Evolutionary conservation across 495 filamentous ascomycete genomes (phyloP), one percentile per base, ranked within the genome.

Genomic region (Cercophora scortea): DNA sequence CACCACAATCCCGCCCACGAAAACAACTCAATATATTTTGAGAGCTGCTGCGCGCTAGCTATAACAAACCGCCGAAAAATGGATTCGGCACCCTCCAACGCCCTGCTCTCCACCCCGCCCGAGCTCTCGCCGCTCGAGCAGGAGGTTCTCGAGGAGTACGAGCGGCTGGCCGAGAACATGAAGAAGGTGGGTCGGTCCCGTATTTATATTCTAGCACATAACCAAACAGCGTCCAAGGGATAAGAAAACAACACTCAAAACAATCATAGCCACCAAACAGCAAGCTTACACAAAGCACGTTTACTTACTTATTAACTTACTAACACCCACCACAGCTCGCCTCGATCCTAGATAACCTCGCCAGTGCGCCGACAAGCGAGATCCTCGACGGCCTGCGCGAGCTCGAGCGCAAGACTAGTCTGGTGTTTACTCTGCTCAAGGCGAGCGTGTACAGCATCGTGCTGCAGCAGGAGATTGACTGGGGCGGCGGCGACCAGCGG

Each of bases 361-460:
- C 84, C 49, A 74, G 72, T 42, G 73, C 72, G 32, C 87, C 88
- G 0, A 82, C 84, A 0, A 71, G 79, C n/a, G 81, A 84, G 59
- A 84, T 90, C 45, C 73, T 90, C 34, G 92, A 98, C 65, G 83
- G 85, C n/a, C 71, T 98, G 54, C 74, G 93, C 44, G 80, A 88
- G 35, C 77, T 98, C 47, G 93, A 98, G 73, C 78, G 93, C 57
- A 96, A 97, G 78, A 96, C 90, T 19, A 88, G 87, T 43, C 75
- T 94, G 39, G 93, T 96, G 34, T 95, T 92, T 69, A 98, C 93
- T 53, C 64, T 96, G 64, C 76, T 98, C 63, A 97, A 98, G 74
- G 92, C 93, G 34, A 96, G 92, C 69, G 93, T 97, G 46, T 97
- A 97, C 68, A 93, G 87, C 65, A 96, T 98, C 75, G 90, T 98